Evolutionary conservation across 2,329 filamentous ascomycete species (phyloP).

Genomic region (Metarhizium robertsii): DNA sequence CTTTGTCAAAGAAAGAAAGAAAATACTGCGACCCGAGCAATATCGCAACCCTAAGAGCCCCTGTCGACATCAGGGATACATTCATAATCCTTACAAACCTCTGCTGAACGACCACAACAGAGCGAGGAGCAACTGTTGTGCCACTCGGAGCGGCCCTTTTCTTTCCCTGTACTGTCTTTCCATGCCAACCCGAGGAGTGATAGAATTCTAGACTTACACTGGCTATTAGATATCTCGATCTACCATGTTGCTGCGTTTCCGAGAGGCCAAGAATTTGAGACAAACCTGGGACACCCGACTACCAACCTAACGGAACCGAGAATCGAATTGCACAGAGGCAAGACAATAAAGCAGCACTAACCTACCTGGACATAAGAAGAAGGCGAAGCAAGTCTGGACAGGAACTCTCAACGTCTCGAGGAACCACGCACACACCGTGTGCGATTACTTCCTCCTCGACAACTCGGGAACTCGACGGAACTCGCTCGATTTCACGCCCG

Average conservation of each 20-base stretch:
- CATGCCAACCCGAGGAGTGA: slow-evolving; percentile 4
- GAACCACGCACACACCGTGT: background rate
- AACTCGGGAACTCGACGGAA: background rate
- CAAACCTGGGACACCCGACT: background rate
- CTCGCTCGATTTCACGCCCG: background rate
- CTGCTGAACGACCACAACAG: slow-evolving; percentile 2
- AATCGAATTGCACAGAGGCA: background rate
- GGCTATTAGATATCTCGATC: background rate
- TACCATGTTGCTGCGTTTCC: slow-evolving; percentile 3
- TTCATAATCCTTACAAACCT: background rate
- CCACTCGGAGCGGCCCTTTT: slow-evolving; percentile 1
- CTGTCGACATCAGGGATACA: background rate
- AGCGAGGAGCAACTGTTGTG: slow-evolving; percentile 4
- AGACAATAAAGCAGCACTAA: background rate
- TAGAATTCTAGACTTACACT: slow-evolving; percentile 2
- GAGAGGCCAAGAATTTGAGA: background rate
- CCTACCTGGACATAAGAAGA: background rate
- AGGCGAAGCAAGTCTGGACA: background rate
- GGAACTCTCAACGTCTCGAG: background rate
- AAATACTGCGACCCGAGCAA: background rate
- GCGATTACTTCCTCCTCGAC: background rate
- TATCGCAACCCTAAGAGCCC: background rate
- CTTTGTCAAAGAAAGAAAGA: background rate
- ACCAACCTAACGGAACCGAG: background rate
- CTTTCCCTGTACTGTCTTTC: background rate